Percentiles rank a stretch among this genome's conserved stretches.
phyloP scores from a whole-genome alignment of 1,139 yeast genomes.

The Kluyveromyces sp. region DNA sequence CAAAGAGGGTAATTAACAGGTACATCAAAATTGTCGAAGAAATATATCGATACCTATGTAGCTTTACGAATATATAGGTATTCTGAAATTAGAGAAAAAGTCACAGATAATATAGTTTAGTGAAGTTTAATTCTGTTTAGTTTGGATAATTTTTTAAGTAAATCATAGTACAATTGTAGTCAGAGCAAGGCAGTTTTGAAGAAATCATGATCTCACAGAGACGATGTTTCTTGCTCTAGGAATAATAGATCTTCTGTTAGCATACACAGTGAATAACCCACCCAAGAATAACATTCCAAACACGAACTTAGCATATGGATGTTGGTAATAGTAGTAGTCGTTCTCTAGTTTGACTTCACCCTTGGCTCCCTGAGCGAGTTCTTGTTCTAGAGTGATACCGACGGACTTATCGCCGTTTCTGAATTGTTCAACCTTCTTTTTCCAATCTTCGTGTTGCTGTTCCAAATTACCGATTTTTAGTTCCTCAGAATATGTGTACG shows the following conservation, averaged over 20 bases:
- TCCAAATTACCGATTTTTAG: constrained; percentile 12
- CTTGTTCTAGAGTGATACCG: constrained; percentile 14
- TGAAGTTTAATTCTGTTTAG: background rate
- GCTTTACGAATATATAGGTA: background rate
- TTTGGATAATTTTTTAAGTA: background rate
- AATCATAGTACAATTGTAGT: background rate
- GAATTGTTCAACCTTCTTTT: constrained; percentile 14
- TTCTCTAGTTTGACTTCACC: constrained; percentile 2
- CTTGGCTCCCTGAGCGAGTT: constrained; percentile 1
- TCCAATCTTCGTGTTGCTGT: constrained; percentile 16
- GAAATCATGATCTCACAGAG: constrained; percentile 1
- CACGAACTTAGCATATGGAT: constrained; percentile 1
- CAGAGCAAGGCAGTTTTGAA: background rate
- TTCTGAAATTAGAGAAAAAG: too few species aligned
- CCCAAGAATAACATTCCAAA: constrained; percentile 1
- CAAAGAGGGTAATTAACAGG: background rate
- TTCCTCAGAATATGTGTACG: constrained; percentile 16
- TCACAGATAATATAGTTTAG: too few species aligned
- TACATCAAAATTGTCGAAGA: background rate
- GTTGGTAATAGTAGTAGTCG: constrained; percentile 1
- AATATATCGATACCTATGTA: background rate
- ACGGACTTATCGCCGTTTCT: constrained; percentile 14
- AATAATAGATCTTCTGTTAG: constrained; percentile 1
- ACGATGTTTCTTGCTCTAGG: constrained; percentile 4
- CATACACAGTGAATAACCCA: background rate